Base-by-base conservation (phyloP, 305 asterid genomes). In the Galium porrigens region DNA sequence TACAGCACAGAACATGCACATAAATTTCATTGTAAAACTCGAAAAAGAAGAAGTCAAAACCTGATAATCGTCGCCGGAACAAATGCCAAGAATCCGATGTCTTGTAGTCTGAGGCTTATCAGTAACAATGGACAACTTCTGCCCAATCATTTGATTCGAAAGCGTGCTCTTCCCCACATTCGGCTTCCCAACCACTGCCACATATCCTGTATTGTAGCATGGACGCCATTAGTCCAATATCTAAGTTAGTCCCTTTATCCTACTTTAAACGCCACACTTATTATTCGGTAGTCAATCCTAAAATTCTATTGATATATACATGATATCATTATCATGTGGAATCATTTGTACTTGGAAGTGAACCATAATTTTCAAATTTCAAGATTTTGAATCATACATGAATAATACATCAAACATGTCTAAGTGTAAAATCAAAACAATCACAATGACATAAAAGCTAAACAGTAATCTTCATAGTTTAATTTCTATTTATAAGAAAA, bases 91-190 rank as follows among this genome's bases (percentile, higher is more conserved):
- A 75, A 92, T 76, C 32, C 97, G 90, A 72, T 92, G 97, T 41
- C 99, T 77, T 14, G 99, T 89, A 29, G 99, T 92, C 83, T 92
- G 99, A 68, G 96, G 99, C 79, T 92, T 92, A 76, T 89, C 95
- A 0, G 99, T 87, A 20, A 89, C 97, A 66, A 92, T 92, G 0
- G 99, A 92, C 20, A 92, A 76, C 81, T 92, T 92, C 82, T 85
- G 95, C 34, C 96, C 99, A 66, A 92, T 49, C 94, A 89, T 92
- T 76, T 92, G 99, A 70, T 92, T 92, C 15, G 96, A 87, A 51
- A 92, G 89, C 14, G 96, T 92, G 66, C 96, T 89, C 74, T 92
- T 92, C 56, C 98, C 99, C 36, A 92, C 99, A 70, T 92, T 89
- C 51, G 99, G 99, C 80, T 84, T 85, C 29, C 99, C 99, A 54